Conservation (phyloP, 495 filamentous ascomycete genomes). For the Corynascus novoguineensis region DNA sequence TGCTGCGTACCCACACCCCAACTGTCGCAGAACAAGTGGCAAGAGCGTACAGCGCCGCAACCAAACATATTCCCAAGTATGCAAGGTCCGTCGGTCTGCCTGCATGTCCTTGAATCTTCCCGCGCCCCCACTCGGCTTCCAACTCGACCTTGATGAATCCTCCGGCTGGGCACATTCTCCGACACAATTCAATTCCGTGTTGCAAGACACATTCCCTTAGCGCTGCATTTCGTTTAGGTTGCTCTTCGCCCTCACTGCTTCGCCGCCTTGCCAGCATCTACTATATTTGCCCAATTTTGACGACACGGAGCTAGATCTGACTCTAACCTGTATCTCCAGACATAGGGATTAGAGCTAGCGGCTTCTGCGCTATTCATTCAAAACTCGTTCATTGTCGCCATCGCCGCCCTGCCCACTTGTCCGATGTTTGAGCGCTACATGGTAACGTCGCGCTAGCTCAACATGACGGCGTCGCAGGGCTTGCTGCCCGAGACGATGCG, state of each 20-base stretch:
- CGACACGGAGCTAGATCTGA: no score
- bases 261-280: no score
- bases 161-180: no score
- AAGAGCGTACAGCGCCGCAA: not conserved
- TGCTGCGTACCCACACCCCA: no score
- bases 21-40: not conserved
- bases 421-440: not conserved
- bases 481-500: not conserved
- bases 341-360: not conserved
- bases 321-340: no score
- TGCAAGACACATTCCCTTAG: no score
- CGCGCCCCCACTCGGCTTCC: not conserved
- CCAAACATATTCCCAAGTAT: not conserved
- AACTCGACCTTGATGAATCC: no score
- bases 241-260: no score
- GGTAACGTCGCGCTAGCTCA: not conserved
- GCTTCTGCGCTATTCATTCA: not conserved
- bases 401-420: not conserved
- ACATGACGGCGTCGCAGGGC: conserved; percentile 3
- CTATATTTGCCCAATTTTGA: no score
- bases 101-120: not conserved
- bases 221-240: no score
- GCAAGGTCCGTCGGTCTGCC: not conserved
- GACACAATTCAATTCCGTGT: no score
- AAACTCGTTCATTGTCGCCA: not conserved